Base-by-base conservation (phyloP, 2,329 filamentous ascomycete genomes). In the Fusarium verrucosum region DNA sequence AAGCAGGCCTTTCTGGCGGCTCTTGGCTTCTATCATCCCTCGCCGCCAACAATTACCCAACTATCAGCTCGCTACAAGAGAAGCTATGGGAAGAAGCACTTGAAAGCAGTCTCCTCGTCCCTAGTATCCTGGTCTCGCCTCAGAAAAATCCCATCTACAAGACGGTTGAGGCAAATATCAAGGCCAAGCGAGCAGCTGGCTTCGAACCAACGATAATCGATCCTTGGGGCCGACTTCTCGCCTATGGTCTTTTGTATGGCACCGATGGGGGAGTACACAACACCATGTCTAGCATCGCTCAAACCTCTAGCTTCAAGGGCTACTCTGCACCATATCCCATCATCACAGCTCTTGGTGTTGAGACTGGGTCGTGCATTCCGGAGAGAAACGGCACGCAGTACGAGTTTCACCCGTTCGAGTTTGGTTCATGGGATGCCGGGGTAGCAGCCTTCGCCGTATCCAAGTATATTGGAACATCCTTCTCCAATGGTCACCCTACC, bases 181-280 rank as follows among this genome's bases (percentile, higher is more conserved):
- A 33, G 46, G 52, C 46, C 10, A 56, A 56, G 28, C 19, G 26
- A 6, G 14, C 10, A 7, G 52, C 52, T 13, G 52, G 52, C n/a
- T 56, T 56, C 3, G 46, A 56, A 19, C 32, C 52, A 2, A 56
- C 52, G 11, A 56, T 56, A 3, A 56, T 56, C 16, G 52, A 56
- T 33, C 46, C 52, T 8, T 56, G 52, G 52, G 52, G 52, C 3
- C 37, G 52, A 7, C 28, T 56, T 3, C 52, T 56, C 2, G 32
- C 52, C 1, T 52, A 56, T 22, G 52, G 52, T 2, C 46, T 56
- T 16, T 10, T 56, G 2, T 17, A 22, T 0, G 52, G 52, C 0
- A 5, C 19, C 1, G 22, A 52, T 1, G 52, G 52, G 0, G 52
- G 52, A 52, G 52, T 56, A 0, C 46, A n/a, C 1, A 16, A 16